These are phyloP conservation scores for Ceratocystis papillata DNA, from an alignment of 2,329 filamentous ascomycete genomes.

Conservation along the genomic window DNA sequence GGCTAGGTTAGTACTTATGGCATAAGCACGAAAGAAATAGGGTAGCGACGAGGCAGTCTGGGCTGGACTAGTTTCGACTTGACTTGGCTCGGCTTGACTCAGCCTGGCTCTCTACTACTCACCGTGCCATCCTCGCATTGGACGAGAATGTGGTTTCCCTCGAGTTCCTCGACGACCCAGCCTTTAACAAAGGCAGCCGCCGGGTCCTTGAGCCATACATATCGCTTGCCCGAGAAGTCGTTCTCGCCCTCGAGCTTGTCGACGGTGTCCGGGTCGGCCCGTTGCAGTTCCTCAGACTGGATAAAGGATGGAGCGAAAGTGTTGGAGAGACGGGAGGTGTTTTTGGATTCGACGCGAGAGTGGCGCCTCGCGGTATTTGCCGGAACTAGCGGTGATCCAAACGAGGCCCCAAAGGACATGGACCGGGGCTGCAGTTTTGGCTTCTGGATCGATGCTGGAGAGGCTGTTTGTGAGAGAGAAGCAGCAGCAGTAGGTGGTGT, in stretches of 20 bases:
- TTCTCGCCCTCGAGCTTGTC: constrained; percentile 88
- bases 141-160: constrained; percentile 59
- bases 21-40: too few relatives aligned
- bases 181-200: constrained; percentile 83
- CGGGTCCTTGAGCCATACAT: constrained; percentile 90
- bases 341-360: constrained; percentile 50
- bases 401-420: constrained; percentile 33
- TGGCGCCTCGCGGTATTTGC: constrained; percentile 34
- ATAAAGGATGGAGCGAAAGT: constrained; percentile 97
- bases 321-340: constrained; percentile 52
- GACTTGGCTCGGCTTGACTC: too few relatives aligned
- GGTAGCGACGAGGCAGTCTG: too few relatives aligned
- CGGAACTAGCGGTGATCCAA: constrained; percentile 36
- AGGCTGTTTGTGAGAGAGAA: neutral
- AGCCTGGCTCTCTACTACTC: constrained; percentile 32
- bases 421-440: constrained; percentile 20
- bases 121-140: constrained; percentile 90
- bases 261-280: constrained; percentile 45
- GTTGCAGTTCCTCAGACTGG: constrained; percentile 63
- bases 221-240: constrained; percentile 96
- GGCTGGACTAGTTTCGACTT: too few relatives aligned
- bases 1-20: neutral
- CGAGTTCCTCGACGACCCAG: constrained; percentile 76
- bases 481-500: constrained; percentile 1
- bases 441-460: neutral